Base-by-base conservation (phyloP, 305 asterid species). In the Fraxinus albicans region DNA sequence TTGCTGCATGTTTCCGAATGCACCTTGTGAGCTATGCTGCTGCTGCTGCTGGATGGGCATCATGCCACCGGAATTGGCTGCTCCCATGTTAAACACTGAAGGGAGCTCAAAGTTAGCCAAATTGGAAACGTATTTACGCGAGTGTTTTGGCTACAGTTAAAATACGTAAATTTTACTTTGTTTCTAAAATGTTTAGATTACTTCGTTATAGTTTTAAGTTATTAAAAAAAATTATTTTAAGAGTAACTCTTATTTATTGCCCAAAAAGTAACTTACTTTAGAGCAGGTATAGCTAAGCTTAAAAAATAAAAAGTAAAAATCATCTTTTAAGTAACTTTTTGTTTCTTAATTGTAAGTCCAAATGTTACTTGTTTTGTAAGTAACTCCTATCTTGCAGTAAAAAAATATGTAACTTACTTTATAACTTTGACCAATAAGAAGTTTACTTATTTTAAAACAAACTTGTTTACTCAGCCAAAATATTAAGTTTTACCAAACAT, bases 21-120 rank as follows among this genome's bases (percentile, higher is more conserved):
- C 88, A 69, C 92, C 93, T 77, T 88, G 94, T 15, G 89, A 83
- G 76, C 90, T 82, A 15, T 44, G 55, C 53, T 42, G 44, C 44
- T 40, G 47, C 55, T 38, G 53, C 19, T 47, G 95, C 38, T 91
- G 94, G 74, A 93, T 88, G 40, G 91, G 87, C 95, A 95, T 91
- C 93, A 95, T 91, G 73, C 86, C 89, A 8, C 98, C 91, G 33
- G 93, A 89, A 88, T 87, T 91, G 58, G 85, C 84, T 60, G 97
- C 90, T 80, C 98, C 99, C 93, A 93, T 91, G 88, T 90, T 92
- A 78, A 87, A 95, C 92, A 94, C 99, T 95, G 94, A 85, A 88
- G 79, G 55, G 55, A 81, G 60, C n/a, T 63, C 80, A 67, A 77
- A 34, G 13, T 78, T 13, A 5, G 65, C 65, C 65, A 55, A 55